Evolutionary conservation across 768 basidiomycete species (phyloP).

Genomic region (Boletus eberwhitei): DNA sequence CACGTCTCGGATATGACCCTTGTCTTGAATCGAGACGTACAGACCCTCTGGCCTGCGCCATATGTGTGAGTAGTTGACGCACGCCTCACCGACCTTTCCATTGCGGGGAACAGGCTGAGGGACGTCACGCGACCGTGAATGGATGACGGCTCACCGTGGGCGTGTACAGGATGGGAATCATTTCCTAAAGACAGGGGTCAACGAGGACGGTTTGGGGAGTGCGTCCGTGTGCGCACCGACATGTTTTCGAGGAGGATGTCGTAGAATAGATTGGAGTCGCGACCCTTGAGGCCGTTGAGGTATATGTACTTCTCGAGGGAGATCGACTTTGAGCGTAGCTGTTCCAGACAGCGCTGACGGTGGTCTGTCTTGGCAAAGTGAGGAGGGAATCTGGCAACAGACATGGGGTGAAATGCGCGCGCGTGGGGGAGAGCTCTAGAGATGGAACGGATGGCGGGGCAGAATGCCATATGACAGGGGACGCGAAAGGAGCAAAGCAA

Average conservation of each 20-base stretch:
- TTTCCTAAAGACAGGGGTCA: conserved; percentile 35
- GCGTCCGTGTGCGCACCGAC: conserved; percentile 37
- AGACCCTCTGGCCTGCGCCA: conserved; percentile 61
- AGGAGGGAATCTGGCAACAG: conserved; percentile 41
- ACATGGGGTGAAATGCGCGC: conserved; percentile 26
- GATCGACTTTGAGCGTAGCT: conserved; percentile 53
- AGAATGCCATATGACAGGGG: conserved; percentile 5
- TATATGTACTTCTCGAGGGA: conserved; percentile 71
- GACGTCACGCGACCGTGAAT: conserved; percentile 7
- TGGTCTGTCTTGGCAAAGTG: conserved; percentile 50
- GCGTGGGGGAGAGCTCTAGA: not conserved
- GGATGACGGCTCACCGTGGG: conserved; percentile 49
- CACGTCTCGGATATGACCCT: conserved; percentile 58
- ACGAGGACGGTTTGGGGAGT: not conserved
- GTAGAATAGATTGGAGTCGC: conserved; percentile 66
- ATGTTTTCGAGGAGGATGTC: conserved; percentile 58
- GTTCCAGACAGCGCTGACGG: conserved; percentile 51
- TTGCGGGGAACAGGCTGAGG: conserved; percentile 12
- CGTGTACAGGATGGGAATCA: conserved; percentile 71
- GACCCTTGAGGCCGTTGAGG: conserved; percentile 58
- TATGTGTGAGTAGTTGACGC: conserved; percentile 66
- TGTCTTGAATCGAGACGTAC: conserved; percentile 63
- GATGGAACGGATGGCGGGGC: not conserved
- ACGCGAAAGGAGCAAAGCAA: not conserved
- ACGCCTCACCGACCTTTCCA: conserved; percentile 60